Percentiles rank a stretch among this genome's conserved stretches.
phyloP scores from a whole-genome alignment of 768 basidiomycete species.

The Lentinula sp. region DNA sequence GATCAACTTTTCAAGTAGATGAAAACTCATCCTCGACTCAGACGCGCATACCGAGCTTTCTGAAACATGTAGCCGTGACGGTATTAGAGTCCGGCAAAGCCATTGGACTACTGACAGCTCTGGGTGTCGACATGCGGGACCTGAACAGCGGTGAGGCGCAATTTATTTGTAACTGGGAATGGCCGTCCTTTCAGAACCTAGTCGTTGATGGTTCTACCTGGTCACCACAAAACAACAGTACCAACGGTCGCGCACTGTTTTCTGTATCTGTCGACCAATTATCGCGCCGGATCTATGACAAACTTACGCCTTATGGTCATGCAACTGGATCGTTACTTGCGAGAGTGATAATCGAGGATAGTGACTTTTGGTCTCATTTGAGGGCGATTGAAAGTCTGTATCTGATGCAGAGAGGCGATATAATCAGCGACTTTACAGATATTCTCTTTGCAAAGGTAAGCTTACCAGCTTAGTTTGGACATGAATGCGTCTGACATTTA shows the following conservation, averaged over 20 bases:
- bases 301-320: slow-evolving; percentile 50
- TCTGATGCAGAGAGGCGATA: slow-evolving; percentile 74
- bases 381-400: slow-evolving; percentile 61
- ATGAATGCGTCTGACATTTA: not conserved
- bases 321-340: slow-evolving; percentile 46
- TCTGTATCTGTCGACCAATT: slow-evolving; percentile 59
- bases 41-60: slow-evolving; percentile 49
- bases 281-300: slow-evolving; percentile 57
- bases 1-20: not conserved
- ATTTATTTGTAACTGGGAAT: slow-evolving; percentile 21
- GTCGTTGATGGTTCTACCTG: not conserved
- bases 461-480: not conserved
- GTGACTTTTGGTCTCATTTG: slow-evolving; percentile 58
- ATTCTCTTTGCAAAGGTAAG: slow-evolving; percentile 66
- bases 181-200: slow-evolving; percentile 23
- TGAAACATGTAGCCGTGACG: slow-evolving; percentile 51
- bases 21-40: slow-evolving; percentile 14
- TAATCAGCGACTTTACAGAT: slow-evolving; percentile 68
- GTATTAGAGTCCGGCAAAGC: slow-evolving; percentile 71
- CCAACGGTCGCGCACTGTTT: slow-evolving; percentile 18
- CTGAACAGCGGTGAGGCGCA: slow-evolving; percentile 9
- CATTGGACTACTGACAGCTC: slow-evolving; percentile 63
- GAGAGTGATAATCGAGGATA: slow-evolving; percentile 59
- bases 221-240: not conserved
- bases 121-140: slow-evolving; percentile 28